phyloP scores from a whole-genome alignment of 768 basidiomycete genomes.

The Rhodotorula graminis region DNA sequence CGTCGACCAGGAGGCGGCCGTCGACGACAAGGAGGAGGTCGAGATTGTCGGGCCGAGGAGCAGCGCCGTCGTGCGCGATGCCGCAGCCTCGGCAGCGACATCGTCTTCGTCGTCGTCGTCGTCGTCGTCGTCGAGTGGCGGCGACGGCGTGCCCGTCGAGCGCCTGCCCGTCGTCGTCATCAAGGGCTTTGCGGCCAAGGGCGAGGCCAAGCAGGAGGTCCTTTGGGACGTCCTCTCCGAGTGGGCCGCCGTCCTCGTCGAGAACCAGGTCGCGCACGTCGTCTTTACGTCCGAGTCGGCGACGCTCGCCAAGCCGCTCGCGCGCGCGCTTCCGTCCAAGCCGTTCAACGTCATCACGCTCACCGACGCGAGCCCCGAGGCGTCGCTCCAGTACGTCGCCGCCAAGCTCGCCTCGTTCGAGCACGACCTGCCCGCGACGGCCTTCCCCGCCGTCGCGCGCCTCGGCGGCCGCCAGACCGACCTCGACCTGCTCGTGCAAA shows the following conservation, averaged over 20 bases:
- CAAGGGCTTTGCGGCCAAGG: slow-evolving; percentile 49
- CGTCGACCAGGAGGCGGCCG: background rate
- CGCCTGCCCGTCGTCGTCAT: slow-evolving; percentile 81
- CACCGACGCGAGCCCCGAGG: slow-evolving; percentile 76
- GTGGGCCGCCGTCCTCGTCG: slow-evolving; percentile 77
- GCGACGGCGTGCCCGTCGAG: slow-evolving; percentile 49
- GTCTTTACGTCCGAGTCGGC: slow-evolving; percentile 84
- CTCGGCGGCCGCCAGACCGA: slow-evolving; percentile 89
- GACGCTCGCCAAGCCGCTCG: slow-evolving; percentile 76
- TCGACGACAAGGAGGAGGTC: background rate
- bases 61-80: slow-evolving; percentile 27
- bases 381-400: slow-evolving; percentile 72
- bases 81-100: slow-evolving; percentile 1
- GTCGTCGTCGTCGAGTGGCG: slow-evolving; percentile 8
- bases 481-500: slow-evolving; percentile 56
- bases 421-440: slow-evolving; percentile 56
- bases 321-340: slow-evolving; percentile 78
- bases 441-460: slow-evolving; percentile 60
- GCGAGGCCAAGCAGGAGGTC: slow-evolving; percentile 51
- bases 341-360: slow-evolving; percentile 73
- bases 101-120: background rate
- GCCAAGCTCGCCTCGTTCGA: slow-evolving; percentile 54
- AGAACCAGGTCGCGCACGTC: slow-evolving; percentile 84
- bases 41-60: slow-evolving; percentile 29
- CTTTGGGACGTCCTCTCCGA: slow-evolving; percentile 68